Evolutionary conservation across 495 filamentous ascomycete genomes (phyloP).

Genomic region (Neurospora intermedia): DNA sequence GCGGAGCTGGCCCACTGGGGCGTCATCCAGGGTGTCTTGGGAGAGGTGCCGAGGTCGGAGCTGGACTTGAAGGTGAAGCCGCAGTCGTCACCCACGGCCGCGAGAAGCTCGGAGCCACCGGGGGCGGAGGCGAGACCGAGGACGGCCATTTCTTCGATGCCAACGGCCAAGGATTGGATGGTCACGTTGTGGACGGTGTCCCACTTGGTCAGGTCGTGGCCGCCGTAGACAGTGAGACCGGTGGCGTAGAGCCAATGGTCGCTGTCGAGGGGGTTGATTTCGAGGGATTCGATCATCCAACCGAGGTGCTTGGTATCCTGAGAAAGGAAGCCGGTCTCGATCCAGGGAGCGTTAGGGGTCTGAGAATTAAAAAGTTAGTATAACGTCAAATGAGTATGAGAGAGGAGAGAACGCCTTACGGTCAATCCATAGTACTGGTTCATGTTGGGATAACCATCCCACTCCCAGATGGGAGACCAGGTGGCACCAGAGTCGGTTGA

Average conservation of each 20-base stretch:
- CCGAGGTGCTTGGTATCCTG: conserved; percentile 41
- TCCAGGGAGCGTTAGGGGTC: conserved; percentile 38
- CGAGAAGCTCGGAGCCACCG: conserved; percentile 43
- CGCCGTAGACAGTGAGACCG: conserved; percentile 45
- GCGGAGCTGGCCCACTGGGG: conserved; percentile 40
- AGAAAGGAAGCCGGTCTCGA: conserved; percentile 34
- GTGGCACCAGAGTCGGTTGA: conserved; percentile 43
- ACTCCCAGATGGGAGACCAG: conserved; percentile 44
- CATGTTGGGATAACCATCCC: conserved; percentile 35
- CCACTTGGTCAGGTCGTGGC: conserved; percentile 40
- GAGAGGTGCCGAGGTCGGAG: conserved; percentile 35
- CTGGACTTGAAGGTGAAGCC: conserved; percentile 40
- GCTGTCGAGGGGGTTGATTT: conserved; percentile 49
- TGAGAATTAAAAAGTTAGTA: conserved; percentile 12
- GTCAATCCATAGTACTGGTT: conserved; percentile 34
- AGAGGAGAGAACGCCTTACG: conserved; percentile 21
- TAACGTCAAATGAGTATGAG: conserved; percentile 7
- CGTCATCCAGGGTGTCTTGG: conserved; percentile 36
- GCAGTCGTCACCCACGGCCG: conserved; percentile 47
- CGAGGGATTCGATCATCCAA: conserved; percentile 54
- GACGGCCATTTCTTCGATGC: conserved; percentile 50
- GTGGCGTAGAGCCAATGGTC: conserved; percentile 52
- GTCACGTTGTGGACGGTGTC: conserved; percentile 39
- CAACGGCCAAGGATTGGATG: conserved; percentile 42
- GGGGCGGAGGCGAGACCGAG: conserved; percentile 41